Evolutionary conservation across 2,329 filamentous ascomycete species (phyloP).

Genomic region (Bipolaris gigantea): DNA sequence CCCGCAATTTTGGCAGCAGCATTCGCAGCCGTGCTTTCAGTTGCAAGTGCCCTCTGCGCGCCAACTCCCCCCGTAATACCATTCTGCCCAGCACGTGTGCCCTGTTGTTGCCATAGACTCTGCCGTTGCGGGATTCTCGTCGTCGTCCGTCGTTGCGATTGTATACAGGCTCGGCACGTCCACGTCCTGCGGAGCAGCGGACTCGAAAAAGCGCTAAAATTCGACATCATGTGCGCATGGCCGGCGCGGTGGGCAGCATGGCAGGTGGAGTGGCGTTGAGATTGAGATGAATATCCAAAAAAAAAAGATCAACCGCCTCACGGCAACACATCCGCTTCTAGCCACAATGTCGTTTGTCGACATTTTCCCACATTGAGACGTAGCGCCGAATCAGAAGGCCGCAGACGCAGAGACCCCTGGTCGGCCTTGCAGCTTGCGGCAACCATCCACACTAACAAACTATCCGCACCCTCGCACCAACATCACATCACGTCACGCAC

Average conservation of each 20-base stretch:
- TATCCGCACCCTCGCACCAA: neutral
- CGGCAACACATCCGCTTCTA: constrained; percentile 7
- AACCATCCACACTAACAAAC: constrained; percentile 13
- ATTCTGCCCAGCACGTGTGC: constrained; percentile 3
- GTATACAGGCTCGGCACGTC: constrained; percentile 43
- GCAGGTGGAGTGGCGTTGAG: constrained; percentile 1
- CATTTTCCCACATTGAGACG: constrained; percentile 18
- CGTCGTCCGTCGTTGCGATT: constrained; percentile 23
- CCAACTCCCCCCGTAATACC: constrained; percentile 1
- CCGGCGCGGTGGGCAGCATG: constrained; percentile 5
- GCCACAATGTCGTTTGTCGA: constrained; percentile 18
- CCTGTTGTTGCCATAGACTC: constrained; percentile 23
- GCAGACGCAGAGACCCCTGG: constrained; percentile 9
- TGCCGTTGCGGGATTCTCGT: constrained; percentile 18
- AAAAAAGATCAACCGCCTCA: constrained; percentile 1
- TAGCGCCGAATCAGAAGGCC: constrained; percentile 17
- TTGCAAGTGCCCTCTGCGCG: constrained; percentile 17
- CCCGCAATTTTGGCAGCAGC: constrained; percentile 9
- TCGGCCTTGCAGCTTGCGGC: constrained; percentile 2
- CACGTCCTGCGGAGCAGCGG: constrained; percentile 37
- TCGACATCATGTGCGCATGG: constrained; percentile 33
- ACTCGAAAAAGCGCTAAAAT: constrained; percentile 26
- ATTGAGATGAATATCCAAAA: constrained; percentile 2
- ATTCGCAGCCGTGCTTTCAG: neutral
- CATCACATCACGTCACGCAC: neutral